Base-by-base conservation (phyloP, 2,329 filamentous ascomycete species). In the Tolypocladium endophyticum region DNA sequence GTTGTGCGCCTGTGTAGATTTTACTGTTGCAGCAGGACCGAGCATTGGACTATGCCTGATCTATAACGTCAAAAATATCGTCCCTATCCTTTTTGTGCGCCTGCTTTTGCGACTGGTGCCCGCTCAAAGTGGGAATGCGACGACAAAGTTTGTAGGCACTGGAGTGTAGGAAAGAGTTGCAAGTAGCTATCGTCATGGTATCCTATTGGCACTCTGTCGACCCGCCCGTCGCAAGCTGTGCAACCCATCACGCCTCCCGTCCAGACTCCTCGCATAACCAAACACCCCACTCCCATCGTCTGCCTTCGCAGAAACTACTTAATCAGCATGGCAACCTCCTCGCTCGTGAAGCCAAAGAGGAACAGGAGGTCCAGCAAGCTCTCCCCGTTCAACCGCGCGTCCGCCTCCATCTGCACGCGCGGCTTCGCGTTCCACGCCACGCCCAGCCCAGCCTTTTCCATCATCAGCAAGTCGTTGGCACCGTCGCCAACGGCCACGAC, bases 381-480 rank as follows among this genome's bases (percentile, higher is more conserved):
- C 62, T 84, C 79, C 28, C 85, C 82, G 68, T 94, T 94, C 62
- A 94, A 72, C 50, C 88, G 79, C 18, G 86, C 85, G 35, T 86
- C 84, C 2, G 90, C 90, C 71, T 89, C 84, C 77, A 87, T 83
- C 75, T 94, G 90, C 59, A 94, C 90, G 61, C 85, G 80, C 2
- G 89, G 88, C 77, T 94, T 94, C 12, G 90, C 90, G 69, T 92
- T 90, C 81, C 90, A 92, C 2, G 90, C 90, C 3, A 94, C 86
- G 25, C 90, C 90, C 43, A 93, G 73, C 0, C 88, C 89, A 0
- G 90, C 89, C 55, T 83, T 81, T 11, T 79, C 80, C 79, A 94
- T 85, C 90, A 94, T 94, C 60, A 87, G 77, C 64, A 94, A 72
- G 69, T 94, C 90, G 68, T 94, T 94, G 43, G 89, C 90, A 8